Base-by-base conservation (phyloP, 345 rosid genomes). In the Streptanthus diversifolius region DNA sequence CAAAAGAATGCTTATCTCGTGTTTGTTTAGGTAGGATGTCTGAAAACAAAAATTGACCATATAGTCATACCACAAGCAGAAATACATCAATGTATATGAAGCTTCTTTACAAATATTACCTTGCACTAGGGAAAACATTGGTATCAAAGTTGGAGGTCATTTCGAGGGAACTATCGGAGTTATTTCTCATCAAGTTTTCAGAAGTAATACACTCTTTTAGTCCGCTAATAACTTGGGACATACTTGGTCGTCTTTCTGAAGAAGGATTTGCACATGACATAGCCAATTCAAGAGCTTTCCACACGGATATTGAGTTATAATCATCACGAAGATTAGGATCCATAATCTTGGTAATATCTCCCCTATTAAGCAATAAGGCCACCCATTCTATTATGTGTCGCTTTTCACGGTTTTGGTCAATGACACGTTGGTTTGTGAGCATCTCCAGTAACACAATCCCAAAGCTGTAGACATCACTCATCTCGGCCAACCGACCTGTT, bases 391-490 rank as follows among this genome's bases (percentile, higher is more conserved):
- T 44, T 18, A 86, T 71, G 45, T 74, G 84, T 2, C 22, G 17
- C 52, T 19, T 53, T 3, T 71, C 72, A 1, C 47, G 61, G 18
- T 27, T 59, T 47, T 66, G 71, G 5, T 65, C 73, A 14, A 80
- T 45, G 15, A 79, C 83, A 0, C 76, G 74, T 48, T 57, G 72
- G 44, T 85, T 80, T 3, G 85, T 86, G 15, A 84, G 74, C 8
- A 84, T 58, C 83, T 84, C 85, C 14, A 86, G 21, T 0, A 86
- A 72, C 15, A 83, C 66, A 13, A 86, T 77, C 8, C 88, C 82
- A 12, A 81, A 86, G 40, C 83, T 81, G 35, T 82, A 86, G 3
- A 86, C 80, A 66, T 84, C 86, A 5, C 82, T 86, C 62, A 73
- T 84, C 64, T 76, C 72, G 0, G 75, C 75, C 5, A 86, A 56